Percentiles rank a stretch among this genome's conserved stretches.
Conservation (phyloP, 257 asterid species). For the Solanum bulbocastanum region DNA sequence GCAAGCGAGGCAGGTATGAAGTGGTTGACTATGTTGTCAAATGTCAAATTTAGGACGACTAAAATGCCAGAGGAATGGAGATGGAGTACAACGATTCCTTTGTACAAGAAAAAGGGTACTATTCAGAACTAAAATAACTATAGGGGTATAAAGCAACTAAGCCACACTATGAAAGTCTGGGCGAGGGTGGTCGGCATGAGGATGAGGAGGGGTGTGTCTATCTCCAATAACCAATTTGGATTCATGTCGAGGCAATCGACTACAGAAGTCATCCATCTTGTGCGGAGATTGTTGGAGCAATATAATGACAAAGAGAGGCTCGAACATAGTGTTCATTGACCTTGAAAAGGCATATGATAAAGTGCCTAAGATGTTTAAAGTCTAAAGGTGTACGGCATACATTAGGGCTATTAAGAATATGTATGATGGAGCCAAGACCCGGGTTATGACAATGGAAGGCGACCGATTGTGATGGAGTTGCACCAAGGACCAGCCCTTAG, state of each 20-base stretch:
- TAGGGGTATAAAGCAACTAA: not conserved
- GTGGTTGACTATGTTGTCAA: not conserved
- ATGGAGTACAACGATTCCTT: not conserved
- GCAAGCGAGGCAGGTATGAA: not conserved
- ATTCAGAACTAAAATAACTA: not conserved
- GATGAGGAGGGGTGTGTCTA: not conserved
- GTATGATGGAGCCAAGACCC: not conserved
- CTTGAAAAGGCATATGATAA: not conserved
- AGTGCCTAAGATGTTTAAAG: not conserved
- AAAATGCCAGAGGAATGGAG: not conserved
- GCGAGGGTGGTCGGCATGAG: not conserved
- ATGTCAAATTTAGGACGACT: not conserved
- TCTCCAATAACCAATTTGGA: not conserved
- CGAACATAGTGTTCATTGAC: not conserved
- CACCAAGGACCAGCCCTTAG: not conserved
- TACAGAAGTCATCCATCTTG: not conserved
- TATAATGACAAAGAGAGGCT: not conserved
- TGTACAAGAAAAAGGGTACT: not conserved
- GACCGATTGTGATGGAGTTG: not conserved
- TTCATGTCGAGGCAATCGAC: not conserved
- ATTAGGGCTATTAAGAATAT: not conserved
- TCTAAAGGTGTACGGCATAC: not conserved
- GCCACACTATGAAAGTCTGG: not conserved
- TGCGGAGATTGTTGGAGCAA: not conserved
- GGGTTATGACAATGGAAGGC: not conserved